Percentiles rank a stretch among this genome's conserved stretches.
Evolutionary conservation across 2,329 filamentous ascomycete species (phyloP).

Genomic region (Calonectria hongkongensis): DNA sequence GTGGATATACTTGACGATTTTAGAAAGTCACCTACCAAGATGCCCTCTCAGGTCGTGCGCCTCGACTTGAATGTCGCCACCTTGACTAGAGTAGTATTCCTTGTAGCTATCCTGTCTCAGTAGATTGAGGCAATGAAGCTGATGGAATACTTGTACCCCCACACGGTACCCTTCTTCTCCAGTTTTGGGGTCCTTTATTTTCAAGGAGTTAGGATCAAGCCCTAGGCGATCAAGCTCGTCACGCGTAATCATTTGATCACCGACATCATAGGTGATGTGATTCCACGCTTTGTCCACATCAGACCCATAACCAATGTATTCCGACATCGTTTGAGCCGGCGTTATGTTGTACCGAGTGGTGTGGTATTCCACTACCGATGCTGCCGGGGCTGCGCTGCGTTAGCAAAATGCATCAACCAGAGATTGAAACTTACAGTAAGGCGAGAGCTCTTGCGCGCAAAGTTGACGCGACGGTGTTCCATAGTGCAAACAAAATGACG

Average conservation of each 20-base stretch:
- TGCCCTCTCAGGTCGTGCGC: constrained; percentile 45
- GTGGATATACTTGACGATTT: background rate
- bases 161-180: constrained; percentile 76
- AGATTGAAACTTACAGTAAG: constrained; percentile 38
- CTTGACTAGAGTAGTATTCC: constrained; percentile 68
- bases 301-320: constrained; percentile 73
- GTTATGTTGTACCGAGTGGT: constrained; percentile 69
- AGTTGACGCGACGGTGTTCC: background rate
- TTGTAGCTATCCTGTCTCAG: constrained; percentile 69
- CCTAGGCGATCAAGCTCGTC: constrained; percentile 72
- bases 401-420: rapidly evolving
- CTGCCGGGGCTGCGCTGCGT: constrained; percentile 65
- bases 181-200: constrained; percentile 72
- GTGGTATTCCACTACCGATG: constrained; percentile 68
- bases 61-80: constrained; percentile 68
- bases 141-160: constrained; percentile 75
- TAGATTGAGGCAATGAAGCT: constrained; percentile 70
- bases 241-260: constrained; percentile 76
- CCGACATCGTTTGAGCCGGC: constrained; percentile 65
- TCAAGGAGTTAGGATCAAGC: constrained; percentile 71
- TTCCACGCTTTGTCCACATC: constrained; percentile 76
- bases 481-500: constrained; percentile 38
- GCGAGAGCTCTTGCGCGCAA: constrained; percentile 29
- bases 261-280: constrained; percentile 69
- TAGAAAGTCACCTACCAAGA: constrained; percentile 35